phyloP scores from a whole-genome alignment of 139 green algal genomes.

The Picocystis salinarum region DNA sequence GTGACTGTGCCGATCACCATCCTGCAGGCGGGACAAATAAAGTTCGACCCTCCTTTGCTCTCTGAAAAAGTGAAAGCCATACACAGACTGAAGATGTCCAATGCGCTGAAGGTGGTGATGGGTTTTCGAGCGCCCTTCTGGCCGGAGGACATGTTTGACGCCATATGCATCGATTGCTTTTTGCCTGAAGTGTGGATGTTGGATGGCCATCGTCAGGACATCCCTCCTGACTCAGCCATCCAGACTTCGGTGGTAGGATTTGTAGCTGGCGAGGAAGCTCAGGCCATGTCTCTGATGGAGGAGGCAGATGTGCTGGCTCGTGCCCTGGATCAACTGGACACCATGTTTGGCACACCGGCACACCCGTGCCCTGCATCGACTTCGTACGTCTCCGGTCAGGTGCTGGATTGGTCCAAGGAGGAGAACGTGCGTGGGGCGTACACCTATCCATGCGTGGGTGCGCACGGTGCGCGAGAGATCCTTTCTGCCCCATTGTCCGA shows the following conservation, averaged over 20 bases:
- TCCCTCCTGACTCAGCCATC: slow-evolving; percentile 11
- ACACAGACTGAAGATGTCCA: slow-evolving; percentile 21
- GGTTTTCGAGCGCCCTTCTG: slow-evolving; percentile 43
- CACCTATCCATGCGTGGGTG: slow-evolving; percentile 38
- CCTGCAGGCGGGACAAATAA: slow-evolving; percentile 29
- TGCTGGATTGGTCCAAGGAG: slow-evolving; percentile 56
- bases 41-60: slow-evolving; percentile 44
- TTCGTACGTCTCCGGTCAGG: slow-evolving; percentile 4
- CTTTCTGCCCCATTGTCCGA: slow-evolving; percentile 31
- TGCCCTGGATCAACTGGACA: slow-evolving; percentile 46
- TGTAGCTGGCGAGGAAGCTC: slow-evolving; percentile 27
- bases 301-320: slow-evolving; percentile 14
- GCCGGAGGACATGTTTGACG: slow-evolving; percentile 53
- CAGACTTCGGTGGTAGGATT: slow-evolving; percentile 23
- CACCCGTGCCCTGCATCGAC: slow-evolving; percentile 20
- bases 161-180: slow-evolving; percentile 48
- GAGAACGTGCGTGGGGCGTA: slow-evolving; percentile 46
- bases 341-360: slow-evolving; percentile 30
- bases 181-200: slow-evolving; percentile 64
- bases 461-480: slow-evolving; percentile 25
- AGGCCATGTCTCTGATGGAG: slow-evolving; percentile 19
- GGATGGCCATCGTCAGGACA: slow-evolving; percentile 9
- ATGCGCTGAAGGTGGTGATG: slow-evolving; percentile 33
- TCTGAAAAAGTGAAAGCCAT: slow-evolving; percentile 23
- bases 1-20: slow-evolving; percentile 29